Evolutionary conservation across 345 rosid species (phyloP).

Genomic region (Salix dunnii): DNA sequence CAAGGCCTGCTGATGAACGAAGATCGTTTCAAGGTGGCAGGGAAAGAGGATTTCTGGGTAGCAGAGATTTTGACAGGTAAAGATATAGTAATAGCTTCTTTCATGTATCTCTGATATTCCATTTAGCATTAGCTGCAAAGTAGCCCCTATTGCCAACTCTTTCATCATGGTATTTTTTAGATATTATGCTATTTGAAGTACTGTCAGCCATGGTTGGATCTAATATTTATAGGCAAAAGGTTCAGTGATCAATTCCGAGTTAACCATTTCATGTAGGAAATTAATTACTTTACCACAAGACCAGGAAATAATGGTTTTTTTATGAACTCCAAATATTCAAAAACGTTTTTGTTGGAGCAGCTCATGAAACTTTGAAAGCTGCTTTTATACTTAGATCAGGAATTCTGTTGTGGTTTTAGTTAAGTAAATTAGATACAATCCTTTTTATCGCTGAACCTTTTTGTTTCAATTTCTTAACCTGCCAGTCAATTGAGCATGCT

Average conservation of each 20-base stretch:
- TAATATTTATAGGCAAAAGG: background rate
- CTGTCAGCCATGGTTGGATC: background rate
- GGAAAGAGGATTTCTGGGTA: constrained; percentile 73
- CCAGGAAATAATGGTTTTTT: background rate
- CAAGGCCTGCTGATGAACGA: constrained; percentile 66
- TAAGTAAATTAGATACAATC: background rate
- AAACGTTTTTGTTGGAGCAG: background rate
- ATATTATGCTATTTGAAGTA: background rate
- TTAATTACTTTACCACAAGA: background rate
- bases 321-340: background rate
- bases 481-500: background rate
- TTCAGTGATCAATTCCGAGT: background rate
- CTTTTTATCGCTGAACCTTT: background rate
- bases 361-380: background rate
- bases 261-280: background rate
- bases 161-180: background rate
- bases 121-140: background rate
- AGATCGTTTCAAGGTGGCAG: constrained; percentile 72
- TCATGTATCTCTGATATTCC: background rate
- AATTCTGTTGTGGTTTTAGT: background rate
- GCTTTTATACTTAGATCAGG: background rate
- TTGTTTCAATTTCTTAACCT: background rate
- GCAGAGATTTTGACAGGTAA: constrained; percentile 74
- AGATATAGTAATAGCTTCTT: constrained; percentile 1
- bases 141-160: background rate